Base-by-base conservation (phyloP, 306 rosid genomes). In the Vachellia collinsii region DNA sequence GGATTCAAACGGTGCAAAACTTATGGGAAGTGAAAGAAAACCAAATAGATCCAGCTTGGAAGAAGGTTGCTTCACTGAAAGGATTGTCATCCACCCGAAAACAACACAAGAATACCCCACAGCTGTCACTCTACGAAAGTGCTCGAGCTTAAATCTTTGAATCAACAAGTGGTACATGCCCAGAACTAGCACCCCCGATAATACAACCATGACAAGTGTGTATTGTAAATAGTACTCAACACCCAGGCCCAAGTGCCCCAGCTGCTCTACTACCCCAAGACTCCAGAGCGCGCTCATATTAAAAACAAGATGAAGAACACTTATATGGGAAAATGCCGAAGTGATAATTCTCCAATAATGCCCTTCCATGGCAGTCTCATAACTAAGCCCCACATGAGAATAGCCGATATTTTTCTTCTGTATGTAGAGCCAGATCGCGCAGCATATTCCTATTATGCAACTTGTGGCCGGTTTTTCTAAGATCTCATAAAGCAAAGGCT, bases 101-200 rank as follows among this genome's bases (percentile, higher is more conserved):
- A 95, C 99, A 79, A 95, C 99, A 78, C 99, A 95, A n/a, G 99
- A 95, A 82, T 95, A 95, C 4, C 99, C 99, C 78, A 95, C 98
- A 79, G 99, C 98, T 0, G 97, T 91, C 41, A 93, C 96, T 58
- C 99, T 86, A 8, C 96, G 91, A 77, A 93, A 95, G 81, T 93
- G 91, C 80, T 95, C 98, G 11, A 93, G 53, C 90, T 91, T 95
- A 83, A 95, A 95, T 65, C 88, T 93, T 38, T 93, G 97, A 79
- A 95, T 90, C 86, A 93, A 80, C 68, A 93, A 3, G 83, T 95
- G 97, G 84, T 95, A 95, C 82, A 89, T 88, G 19, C 91, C 97
- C 42, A 93, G 62, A 77, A 95, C 97, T 63, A 95, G 80, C 58
- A 87, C 51, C 25, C 99, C 99, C 4, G 98, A 95, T 38, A 93